Conservation (phyloP, 116 monocot species). For the Dioscorea cayenensis region DNA sequence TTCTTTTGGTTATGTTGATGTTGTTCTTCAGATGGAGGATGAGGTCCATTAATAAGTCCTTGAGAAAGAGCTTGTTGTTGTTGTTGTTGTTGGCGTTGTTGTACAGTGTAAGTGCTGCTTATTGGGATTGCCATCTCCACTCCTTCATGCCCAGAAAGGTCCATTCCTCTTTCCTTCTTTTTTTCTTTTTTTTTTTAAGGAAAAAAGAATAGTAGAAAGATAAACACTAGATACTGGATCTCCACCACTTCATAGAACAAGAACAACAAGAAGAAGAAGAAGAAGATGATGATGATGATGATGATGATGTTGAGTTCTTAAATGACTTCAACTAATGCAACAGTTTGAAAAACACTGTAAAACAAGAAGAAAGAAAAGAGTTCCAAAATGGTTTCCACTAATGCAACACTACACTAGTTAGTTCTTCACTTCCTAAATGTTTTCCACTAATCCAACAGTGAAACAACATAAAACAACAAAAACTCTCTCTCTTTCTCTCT, state of each 20-base stretch:
- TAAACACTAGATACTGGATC: neutral
- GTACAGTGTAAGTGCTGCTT: slow-evolving; percentile 27
- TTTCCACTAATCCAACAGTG: too few relatives aligned
- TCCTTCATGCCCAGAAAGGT: slow-evolving; percentile 17
- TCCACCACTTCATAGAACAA: too few relatives aligned
- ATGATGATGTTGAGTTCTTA: too few relatives aligned
- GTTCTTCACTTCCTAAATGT: too few relatives aligned
- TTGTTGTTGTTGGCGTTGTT: neutral
- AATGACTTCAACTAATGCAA: too few relatives aligned
- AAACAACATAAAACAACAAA: too few relatives aligned
- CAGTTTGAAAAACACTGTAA: too few relatives aligned
- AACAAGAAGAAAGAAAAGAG: too few relatives aligned
- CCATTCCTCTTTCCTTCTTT: slow-evolving; percentile 18
- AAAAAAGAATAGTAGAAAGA: neutral
- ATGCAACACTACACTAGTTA: too few relatives aligned
- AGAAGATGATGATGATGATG: neutral
- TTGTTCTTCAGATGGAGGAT: neutral
- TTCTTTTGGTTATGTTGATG: neutral
- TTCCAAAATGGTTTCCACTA: too few relatives aligned
- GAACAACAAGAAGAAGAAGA: too few relatives aligned
- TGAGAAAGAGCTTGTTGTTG: slow-evolving; percentile 1
- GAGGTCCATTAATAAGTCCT: neutral
- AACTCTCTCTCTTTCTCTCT: too few relatives aligned
- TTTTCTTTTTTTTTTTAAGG: neutral
- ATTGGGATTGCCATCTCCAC: slow-evolving; percentile 60